A percentile compares a stretch with the other conserved stretches of the same genome.
Conservation (phyloP, 179 eudicot genomes). For the Silene noctiflora region DNA sequence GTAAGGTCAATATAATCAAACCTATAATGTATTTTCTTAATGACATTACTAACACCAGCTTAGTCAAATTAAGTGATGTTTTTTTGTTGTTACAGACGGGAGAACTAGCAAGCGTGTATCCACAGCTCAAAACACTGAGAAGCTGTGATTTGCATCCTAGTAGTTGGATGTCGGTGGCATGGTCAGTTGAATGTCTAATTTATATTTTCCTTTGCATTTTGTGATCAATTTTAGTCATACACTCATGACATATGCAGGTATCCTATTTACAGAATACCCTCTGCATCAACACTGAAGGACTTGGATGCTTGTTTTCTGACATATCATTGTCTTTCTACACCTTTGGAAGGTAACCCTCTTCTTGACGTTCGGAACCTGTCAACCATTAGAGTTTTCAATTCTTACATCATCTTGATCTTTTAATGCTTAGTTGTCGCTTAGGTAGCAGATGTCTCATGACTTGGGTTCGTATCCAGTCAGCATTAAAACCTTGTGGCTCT, state of each 20-base stretch:
- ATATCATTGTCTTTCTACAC: slow-evolving; percentile 27
- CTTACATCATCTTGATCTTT: background rate
- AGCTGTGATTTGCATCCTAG: slow-evolving; percentile 29
- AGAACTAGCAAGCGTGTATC: slow-evolving; percentile 20
- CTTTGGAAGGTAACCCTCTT: slow-evolving; percentile 21
- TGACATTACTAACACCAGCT: background rate
- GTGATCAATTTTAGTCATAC: slow-evolving; percentile 5
- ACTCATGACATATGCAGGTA: slow-evolving; percentile 26
- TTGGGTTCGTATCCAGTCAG: background rate
- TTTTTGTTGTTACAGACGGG: slow-evolving; percentile 15
- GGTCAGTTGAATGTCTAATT: slow-evolving; percentile 19
- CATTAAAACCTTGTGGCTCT: no score
- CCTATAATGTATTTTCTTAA: background rate
- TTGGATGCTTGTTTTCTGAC: slow-evolving; percentile 37
- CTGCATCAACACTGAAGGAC: slow-evolving; percentile 24
- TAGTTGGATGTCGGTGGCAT: slow-evolving; percentile 39
- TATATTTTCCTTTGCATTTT: background rate
- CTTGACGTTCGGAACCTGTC: background rate
- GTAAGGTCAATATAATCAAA: slow-evolving; percentile 21
- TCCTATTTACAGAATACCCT: slow-evolving; percentile 35
- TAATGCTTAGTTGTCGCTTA: background rate
- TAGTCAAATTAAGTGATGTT: background rate
- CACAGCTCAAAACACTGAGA: slow-evolving; percentile 25
- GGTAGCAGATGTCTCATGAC: background rate
- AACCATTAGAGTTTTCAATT: background rate